Evolutionary conservation across 352 stramenopile species (phyloP).

Genomic region (Pythium sukuiense): DNA sequence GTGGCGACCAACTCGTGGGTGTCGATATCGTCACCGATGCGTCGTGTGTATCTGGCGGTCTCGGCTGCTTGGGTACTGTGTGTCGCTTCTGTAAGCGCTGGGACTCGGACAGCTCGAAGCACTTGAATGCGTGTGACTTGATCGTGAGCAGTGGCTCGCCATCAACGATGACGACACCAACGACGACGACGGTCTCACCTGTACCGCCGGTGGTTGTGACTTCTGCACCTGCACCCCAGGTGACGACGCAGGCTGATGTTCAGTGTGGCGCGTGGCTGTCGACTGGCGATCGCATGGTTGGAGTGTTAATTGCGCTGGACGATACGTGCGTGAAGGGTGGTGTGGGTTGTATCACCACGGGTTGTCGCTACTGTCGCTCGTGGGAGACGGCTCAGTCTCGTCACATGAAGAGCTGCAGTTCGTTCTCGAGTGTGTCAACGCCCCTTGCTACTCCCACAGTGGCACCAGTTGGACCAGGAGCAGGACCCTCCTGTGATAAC

Average conservation of each 20-base stretch:
- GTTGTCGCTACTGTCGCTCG: conserved; percentile 32
- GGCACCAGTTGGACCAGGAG: not conserved
- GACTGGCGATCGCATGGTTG: conserved; percentile 30
- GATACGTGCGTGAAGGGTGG: conserved; percentile 10
- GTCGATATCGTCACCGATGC: conserved; percentile 26
- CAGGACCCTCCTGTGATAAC: conserved; percentile 1
- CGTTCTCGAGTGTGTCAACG: not conserved
- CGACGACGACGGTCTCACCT: not conserved
- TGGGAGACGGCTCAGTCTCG: conserved; percentile 23
- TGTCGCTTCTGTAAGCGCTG: conserved; percentile 35
- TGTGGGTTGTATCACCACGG: conserved; percentile 16
- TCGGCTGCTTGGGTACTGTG: conserved; percentile 18
- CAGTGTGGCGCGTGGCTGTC: not conserved
- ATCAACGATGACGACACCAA: not conserved
- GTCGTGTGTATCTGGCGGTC: conserved; percentile 6
- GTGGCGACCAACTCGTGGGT: conserved; percentile 19
- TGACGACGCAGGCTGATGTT: not conserved
- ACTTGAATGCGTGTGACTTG: not conserved
- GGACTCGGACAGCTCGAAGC: conserved; percentile 14
- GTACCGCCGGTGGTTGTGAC: too few species aligned
- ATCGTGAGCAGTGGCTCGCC: not conserved
- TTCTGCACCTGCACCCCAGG: not conserved
- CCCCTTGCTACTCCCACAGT: not conserved
- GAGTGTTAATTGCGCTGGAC: conserved; percentile 22
- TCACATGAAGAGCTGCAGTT: conserved; percentile 10